These are phyloP conservation scores for Daldinia concentrica DNA, from an alignment of 495 filamentous ascomycete genomes.

Conservation along the genomic window DNA sequence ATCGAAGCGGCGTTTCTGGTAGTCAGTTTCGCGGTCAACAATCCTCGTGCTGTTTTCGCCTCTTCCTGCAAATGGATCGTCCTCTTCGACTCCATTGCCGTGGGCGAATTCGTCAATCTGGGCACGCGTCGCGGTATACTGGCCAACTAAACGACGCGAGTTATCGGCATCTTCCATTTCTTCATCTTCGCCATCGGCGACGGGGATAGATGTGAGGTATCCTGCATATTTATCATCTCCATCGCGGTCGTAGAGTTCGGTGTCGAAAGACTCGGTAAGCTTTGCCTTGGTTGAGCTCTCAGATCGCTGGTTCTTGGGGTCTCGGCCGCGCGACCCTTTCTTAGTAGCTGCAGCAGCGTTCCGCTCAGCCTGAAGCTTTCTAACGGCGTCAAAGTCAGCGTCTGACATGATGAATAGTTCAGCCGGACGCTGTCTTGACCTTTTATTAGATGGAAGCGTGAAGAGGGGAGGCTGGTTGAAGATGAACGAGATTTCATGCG, in stretches of 20 bases:
- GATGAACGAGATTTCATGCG: constrained; percentile 35
- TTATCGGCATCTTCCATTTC: constrained; percentile 81
- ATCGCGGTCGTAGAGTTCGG: constrained; percentile 85
- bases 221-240: constrained; percentile 85
- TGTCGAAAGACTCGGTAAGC: constrained; percentile 94
- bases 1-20: constrained; percentile 93
- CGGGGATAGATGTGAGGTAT: constrained; percentile 88
- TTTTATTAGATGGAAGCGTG: constrained; percentile 41
- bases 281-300: constrained; percentile 93
- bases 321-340: constrained; percentile 88
- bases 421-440: constrained; percentile 44
- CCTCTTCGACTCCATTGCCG: constrained; percentile 86
- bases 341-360: constrained; percentile 83
- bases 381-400: constrained; percentile 84
- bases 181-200: constrained; percentile 82
- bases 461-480: constrained; percentile 21
- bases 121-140: constrained; percentile 91
- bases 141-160: constrained; percentile 84
- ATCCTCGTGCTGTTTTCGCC: constrained; percentile 92
- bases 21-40: constrained; percentile 92
- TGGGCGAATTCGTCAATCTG: constrained; percentile 95
- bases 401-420: constrained; percentile 61
- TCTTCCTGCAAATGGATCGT: constrained; percentile 81
- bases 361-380: constrained; percentile 88
- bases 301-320: constrained; percentile 85